Evolutionary conservation across 2,329 filamentous ascomycete genomes (phyloP).

Genomic region (Aspergillus chevalieri): DNA sequence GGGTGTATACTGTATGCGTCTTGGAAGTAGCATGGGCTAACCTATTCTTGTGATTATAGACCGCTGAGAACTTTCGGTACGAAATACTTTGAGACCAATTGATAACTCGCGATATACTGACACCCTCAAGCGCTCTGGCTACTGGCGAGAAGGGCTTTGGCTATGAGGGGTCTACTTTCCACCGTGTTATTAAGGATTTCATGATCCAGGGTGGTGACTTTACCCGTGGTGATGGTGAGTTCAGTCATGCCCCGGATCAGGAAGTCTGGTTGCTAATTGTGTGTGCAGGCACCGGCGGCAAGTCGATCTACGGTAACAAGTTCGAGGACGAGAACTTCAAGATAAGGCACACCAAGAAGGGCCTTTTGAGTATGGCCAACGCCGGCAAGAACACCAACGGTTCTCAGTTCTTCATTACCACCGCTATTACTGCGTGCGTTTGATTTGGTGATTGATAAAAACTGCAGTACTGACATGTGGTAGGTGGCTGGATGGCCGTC

Average conservation of each 20-base stretch:
- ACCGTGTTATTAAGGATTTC: slow-evolving; percentile 65
- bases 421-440: slow-evolving; percentile 48
- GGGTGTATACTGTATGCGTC: slow-evolving; percentile 1
- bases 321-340: slow-evolving; percentile 68
- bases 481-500: slow-evolving; percentile 57
- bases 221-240: slow-evolving; percentile 53
- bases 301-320: slow-evolving; percentile 62
- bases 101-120: slow-evolving; percentile 8
- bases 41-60: slow-evolving; percentile 37
- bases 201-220: slow-evolving; percentile 68
- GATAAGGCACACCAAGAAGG: slow-evolving; percentile 61
- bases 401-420: slow-evolving; percentile 64
- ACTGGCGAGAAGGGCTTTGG: slow-evolving; percentile 64
- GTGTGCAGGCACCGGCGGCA: slow-evolving; percentile 54
- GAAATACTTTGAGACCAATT: slow-evolving; percentile 3
- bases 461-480: slow-evolving; percentile 5
- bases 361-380: slow-evolving; percentile 60
- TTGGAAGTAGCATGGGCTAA: background rate
- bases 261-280: slow-evolving; percentile 7
- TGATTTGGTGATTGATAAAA: background rate
- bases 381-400: slow-evolving; percentile 60
- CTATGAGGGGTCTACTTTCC: slow-evolving; percentile 61
- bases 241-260: background rate
- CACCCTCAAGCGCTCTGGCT: slow-evolving; percentile 45
- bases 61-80: slow-evolving; percentile 59